A percentile compares a stretch with the other conserved stretches of the same genome.
phyloP scores from a whole-genome alignment of 2,329 filamentous ascomycete genomes.

The Hypoxylon sp. region DNA sequence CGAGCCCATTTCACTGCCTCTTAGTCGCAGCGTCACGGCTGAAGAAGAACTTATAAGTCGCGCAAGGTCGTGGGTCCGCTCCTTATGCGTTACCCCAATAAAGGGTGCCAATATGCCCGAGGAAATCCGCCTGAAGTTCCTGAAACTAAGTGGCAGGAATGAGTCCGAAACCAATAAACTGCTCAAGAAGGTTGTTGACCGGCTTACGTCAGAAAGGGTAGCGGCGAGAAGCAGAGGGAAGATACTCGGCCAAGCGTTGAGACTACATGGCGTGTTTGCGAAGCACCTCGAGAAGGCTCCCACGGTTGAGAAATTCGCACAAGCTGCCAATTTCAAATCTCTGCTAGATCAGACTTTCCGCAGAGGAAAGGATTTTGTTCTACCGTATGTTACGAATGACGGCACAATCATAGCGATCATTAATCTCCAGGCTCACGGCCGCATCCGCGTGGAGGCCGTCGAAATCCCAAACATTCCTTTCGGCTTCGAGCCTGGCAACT shows the following conservation, averaged over 20 bases:
- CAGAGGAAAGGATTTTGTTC: constrained; percentile 43
- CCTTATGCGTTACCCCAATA: constrained; percentile 66
- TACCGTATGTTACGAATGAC: constrained; percentile 65
- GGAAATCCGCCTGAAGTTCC: constrained; percentile 64
- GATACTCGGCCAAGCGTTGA: constrained; percentile 71
- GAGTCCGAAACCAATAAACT: constrained; percentile 57
- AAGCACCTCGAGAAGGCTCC: constrained; percentile 68
- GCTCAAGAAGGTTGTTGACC: constrained; percentile 62
- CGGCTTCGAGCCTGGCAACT: constrained; percentile 78
- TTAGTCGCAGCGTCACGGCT: constrained; percentile 42
- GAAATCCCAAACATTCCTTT: constrained; percentile 74
- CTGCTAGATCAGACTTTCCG: constrained; percentile 68
- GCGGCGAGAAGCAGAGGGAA: constrained; percentile 71
- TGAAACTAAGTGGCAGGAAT: constrained; percentile 60
- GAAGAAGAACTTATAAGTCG: constrained; percentile 55
- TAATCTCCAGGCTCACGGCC: constrained; percentile 72
- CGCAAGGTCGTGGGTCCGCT: constrained; percentile 70
- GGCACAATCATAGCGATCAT: constrained; percentile 75
- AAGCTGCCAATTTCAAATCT: constrained; percentile 71
- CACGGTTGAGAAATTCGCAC: constrained; percentile 65
- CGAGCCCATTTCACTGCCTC: constrained; percentile 58
- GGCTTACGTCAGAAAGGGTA: constrained; percentile 64
- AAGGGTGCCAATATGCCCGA: constrained; percentile 55
- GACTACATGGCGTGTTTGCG: constrained; percentile 70
- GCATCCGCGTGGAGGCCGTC: constrained; percentile 65